Percentiles rank a stretch among this genome's conserved stretches.
Evolutionary conservation across 2,329 filamentous ascomycete genomes (phyloP).

Genomic region (Alternaria panax): DNA sequence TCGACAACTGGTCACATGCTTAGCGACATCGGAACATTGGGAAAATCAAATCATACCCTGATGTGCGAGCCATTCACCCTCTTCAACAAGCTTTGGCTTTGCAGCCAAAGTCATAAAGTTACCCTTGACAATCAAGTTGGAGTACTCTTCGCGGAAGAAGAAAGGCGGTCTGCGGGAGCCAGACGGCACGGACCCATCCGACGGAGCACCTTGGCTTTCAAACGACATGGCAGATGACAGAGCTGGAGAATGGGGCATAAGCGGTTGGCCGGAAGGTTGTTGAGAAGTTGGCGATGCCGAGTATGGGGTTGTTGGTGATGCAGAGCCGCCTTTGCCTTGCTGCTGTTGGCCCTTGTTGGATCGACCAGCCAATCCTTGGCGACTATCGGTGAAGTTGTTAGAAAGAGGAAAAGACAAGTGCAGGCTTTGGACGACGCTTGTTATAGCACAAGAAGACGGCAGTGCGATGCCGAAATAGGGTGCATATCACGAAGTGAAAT

Average conservation of each 20-base stretch:
- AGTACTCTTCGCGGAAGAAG: constrained; percentile 77
- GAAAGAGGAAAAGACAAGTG: constrained; percentile 24
- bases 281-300: constrained; percentile 46
- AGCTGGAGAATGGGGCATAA: constrained; percentile 47
- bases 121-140: constrained; percentile 90
- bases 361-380: constrained; percentile 54
- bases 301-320: constrained; percentile 48
- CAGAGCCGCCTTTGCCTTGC: constrained; percentile 46
- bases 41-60: constrained; percentile 72
- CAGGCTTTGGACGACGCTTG: constrained; percentile 10
- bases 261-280: constrained; percentile 43
- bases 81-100: constrained; percentile 89
- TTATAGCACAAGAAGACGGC: constrained; percentile 7
- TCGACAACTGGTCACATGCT: constrained; percentile 74
- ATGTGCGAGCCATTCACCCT: constrained; percentile 94
- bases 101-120: constrained; percentile 97
- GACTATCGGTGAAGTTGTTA: constrained; percentile 41
- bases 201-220: constrained; percentile 63
- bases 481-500: constrained; percentile 24
- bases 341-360: constrained; percentile 51
- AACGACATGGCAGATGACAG: constrained; percentile 65
- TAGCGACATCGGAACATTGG: constrained; percentile 17
- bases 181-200: constrained; percentile 45
- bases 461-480: constrained; percentile 11
- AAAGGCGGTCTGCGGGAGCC: constrained; percentile 73